Percentiles rank a stretch among this genome's conserved stretches.
Conservation (phyloP, 805 yeast genomes). For the Pichia rugopelliculosa region DNA sequence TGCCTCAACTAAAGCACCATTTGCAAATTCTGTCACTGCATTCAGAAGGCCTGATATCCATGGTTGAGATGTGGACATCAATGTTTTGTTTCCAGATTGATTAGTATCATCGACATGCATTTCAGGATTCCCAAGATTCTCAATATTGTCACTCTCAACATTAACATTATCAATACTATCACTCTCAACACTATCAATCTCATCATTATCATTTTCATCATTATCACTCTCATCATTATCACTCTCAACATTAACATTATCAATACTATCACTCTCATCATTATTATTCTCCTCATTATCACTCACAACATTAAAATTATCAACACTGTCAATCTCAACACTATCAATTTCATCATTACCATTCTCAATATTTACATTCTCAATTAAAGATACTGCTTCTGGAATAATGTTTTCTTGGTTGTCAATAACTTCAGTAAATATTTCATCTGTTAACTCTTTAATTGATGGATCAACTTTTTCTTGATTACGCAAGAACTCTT, state of each 20-base stretch:
- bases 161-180: neutral
- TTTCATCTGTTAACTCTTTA: neutral
- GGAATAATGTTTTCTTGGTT: neutral
- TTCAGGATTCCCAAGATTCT: neutral
- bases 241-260: constrained; percentile 1
- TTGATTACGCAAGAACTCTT: too few species aligned
- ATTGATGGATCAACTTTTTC: neutral
- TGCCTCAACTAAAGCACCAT: constrained; percentile 2
- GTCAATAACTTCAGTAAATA: neutral
- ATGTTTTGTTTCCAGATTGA: neutral
- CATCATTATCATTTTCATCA: neutral
- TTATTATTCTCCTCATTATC: neutral
- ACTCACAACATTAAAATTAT: neutral
- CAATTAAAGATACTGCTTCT: neutral
- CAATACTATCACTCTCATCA: neutral
- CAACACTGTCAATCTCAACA: too few species aligned
- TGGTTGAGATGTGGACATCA: neutral
- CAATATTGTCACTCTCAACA: neutral
- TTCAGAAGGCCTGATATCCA: neutral
- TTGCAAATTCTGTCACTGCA: constrained; percentile 3
- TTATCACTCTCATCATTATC: neutral
- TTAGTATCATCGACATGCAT: neutral
- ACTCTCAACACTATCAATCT: neutral
- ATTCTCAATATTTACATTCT: neutral
- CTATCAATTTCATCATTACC: neutral